Conservation (phyloP, 164 flowering plant genomes). For the Aristolochia californica region DNA sequence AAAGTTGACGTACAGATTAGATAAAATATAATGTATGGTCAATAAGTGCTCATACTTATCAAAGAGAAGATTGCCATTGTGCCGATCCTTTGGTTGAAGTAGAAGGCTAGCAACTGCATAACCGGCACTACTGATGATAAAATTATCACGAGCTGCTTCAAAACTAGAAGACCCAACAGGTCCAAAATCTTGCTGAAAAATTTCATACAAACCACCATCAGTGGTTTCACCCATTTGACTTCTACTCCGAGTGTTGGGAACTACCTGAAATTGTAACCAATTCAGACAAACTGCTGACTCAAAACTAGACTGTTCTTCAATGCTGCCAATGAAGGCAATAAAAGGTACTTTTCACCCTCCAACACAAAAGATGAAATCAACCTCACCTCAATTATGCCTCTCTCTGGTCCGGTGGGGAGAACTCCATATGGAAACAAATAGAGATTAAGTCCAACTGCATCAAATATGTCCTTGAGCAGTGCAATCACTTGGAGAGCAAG, state of each 20-base stretch:
- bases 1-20: too few species aligned
- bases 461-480: conserved; percentile 81
- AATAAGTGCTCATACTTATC: conserved; percentile 52
- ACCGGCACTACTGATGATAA: conserved; percentile 95
- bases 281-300: not conserved
- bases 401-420: conserved; percentile 95
- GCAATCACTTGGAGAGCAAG: conserved; percentile 98
- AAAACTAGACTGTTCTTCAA: not conserved
- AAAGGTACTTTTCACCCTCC: not conserved
- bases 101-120: conserved; percentile 98
- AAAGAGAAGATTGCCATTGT: conserved; percentile 95
- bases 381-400: conserved; percentile 92
- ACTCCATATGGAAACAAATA: conserved; percentile 96
- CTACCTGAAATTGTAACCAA: conserved; percentile 46
- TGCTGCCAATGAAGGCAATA: not conserved
- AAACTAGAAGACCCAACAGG: conserved; percentile 83
- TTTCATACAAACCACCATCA: conserved; percentile 97
- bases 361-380: not conserved
- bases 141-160: conserved; percentile 94
- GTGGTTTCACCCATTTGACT: conserved; percentile 99
- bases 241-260: conserved; percentile 88
- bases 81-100: conserved; percentile 98
- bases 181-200: conserved; percentile 94
- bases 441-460: conserved; percentile 80
- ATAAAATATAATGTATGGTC: too few species aligned